Percentiles rank a stretch among this genome's conserved stretches.
Conservation (phyloP, 768 basidiomycete genomes). For the Mycena venus region DNA sequence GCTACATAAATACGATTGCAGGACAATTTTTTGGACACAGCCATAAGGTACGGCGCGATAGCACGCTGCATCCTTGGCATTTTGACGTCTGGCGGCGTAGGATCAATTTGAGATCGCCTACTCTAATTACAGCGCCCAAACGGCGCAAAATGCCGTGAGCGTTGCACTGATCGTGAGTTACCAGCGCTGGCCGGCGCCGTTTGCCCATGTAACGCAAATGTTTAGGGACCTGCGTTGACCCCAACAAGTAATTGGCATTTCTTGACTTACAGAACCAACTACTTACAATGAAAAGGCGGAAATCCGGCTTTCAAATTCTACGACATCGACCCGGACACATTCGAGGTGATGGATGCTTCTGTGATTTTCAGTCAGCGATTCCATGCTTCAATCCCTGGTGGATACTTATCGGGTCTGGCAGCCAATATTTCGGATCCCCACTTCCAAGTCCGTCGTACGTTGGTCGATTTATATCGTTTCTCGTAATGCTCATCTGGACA, state of each 20-base stretch:
- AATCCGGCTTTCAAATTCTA: conserved; percentile 57
- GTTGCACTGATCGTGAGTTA: conserved; percentile 43
- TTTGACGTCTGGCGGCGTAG: conserved; percentile 15
- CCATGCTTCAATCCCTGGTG: not conserved
- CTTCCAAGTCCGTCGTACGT: conserved; percentile 38
- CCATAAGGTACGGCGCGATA: conserved; percentile 39
- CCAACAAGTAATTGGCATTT: conserved; percentile 47
- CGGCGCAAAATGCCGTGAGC: conserved; percentile 44
- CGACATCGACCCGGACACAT: conserved; percentile 58
- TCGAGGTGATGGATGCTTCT: conserved; percentile 53
- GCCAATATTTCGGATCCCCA: conserved; percentile 43
- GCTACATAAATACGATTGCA: conserved; percentile 55
- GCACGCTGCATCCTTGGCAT: not conserved
- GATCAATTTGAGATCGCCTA: conserved; percentile 59
- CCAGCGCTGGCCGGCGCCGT: too few relatives aligned
- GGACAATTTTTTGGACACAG: conserved; percentile 60
- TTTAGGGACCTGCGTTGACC: conserved; percentile 50
- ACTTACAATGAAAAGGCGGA: conserved; percentile 37
- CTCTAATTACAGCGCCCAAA: conserved; percentile 49
- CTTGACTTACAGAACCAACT: not conserved
- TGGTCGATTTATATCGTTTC: not conserved
- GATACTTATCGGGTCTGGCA: not conserved
- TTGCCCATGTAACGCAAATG: not conserved
- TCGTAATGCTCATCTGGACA: not conserved
- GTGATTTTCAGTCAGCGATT: conserved; percentile 48